Conservation (phyloP, 192 early-diverging fungal species). For the Backusella parvicylindrica region DNA sequence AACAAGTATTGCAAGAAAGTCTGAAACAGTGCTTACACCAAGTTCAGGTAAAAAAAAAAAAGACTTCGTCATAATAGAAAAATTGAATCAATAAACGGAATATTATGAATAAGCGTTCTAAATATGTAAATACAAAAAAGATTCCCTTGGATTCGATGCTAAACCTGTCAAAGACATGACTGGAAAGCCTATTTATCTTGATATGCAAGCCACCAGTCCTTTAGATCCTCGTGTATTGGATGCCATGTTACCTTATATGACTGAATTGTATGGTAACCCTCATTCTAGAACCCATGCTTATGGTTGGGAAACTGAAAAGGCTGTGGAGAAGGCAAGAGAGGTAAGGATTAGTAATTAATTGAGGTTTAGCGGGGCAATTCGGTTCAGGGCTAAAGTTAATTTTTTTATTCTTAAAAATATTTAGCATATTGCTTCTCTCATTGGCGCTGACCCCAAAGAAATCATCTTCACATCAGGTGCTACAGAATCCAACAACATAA, state of each 20-base stretch:
- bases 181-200: slow-evolving; percentile 85
- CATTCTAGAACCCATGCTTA: slow-evolving; percentile 96
- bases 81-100: not conserved
- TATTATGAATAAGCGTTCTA: not conserved
- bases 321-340: slow-evolving; percentile 82
- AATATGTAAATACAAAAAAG: slow-evolving; percentile 7
- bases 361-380: not conserved
- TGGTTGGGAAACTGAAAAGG: slow-evolving; percentile 94
- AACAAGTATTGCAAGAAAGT: not conserved
- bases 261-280: slow-evolving; percentile 90
- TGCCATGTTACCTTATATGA: slow-evolving; percentile 93
- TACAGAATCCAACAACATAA: slow-evolving; percentile 94
- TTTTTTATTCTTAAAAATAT: slow-evolving; percentile 8
- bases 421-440: slow-evolving; percentile 80
- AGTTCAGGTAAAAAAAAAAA: not conserved
- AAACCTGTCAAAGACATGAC: slow-evolving; percentile 26
- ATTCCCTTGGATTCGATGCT: slow-evolving; percentile 52
- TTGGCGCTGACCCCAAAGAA: slow-evolving; percentile 94
- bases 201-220: slow-evolving; percentile 92
- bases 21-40: not conserved
- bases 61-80: not conserved
- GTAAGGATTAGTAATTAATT: slow-evolving; percentile 37
- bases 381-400: not conserved
- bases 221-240: slow-evolving; percentile 91
- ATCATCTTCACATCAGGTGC: slow-evolving; percentile 95